Percentiles rank a stretch among this genome's conserved stretches.
Evolutionary conservation across 768 basidiomycete species (phyloP).

Genomic region (Melanogaster broomeanus): DNA sequence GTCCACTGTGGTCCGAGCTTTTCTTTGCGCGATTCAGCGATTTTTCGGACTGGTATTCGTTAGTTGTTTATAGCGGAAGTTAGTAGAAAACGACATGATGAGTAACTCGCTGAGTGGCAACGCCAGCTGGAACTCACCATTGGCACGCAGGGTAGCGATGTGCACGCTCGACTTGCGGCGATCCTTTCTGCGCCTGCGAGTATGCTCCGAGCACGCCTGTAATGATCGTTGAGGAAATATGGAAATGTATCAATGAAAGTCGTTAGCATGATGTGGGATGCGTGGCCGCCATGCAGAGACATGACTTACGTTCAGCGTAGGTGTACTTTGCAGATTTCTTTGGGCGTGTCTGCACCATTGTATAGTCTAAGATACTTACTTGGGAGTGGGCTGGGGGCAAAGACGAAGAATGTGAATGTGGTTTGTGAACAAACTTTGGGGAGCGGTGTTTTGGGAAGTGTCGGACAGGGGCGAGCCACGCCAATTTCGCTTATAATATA

Average conservation of each 20-base stretch:
- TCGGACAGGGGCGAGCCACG: constrained; percentile 10
- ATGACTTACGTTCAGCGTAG: constrained; percentile 43
- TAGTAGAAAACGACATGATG: not conserved
- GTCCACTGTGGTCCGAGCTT: constrained; percentile 51
- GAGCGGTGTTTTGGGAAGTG: not conserved
- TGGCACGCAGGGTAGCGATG: constrained; percentile 46
- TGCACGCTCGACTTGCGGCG: constrained; percentile 48
- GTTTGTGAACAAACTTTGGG: not conserved
- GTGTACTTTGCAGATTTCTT: constrained; percentile 34
- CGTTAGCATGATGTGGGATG: not conserved
- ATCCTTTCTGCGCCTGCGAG: constrained; percentile 43
- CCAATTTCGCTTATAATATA: constrained; percentile 6
- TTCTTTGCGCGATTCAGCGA: constrained; percentile 43
- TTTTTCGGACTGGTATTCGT: constrained; percentile 42
- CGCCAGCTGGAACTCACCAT: constrained; percentile 34
- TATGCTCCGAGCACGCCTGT: constrained; percentile 51
- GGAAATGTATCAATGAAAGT: not conserved
- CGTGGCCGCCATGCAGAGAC: not conserved
- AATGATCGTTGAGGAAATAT: not conserved
- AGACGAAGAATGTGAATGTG: not conserved
- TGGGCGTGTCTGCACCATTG: constrained; percentile 34
- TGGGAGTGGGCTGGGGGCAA: not conserved
- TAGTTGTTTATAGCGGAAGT: not conserved
- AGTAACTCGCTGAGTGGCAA: not conserved
- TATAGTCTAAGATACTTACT: no score